Conservation (phyloP, 345 rosid genomes). For the Euphorbia pulcherrima region DNA sequence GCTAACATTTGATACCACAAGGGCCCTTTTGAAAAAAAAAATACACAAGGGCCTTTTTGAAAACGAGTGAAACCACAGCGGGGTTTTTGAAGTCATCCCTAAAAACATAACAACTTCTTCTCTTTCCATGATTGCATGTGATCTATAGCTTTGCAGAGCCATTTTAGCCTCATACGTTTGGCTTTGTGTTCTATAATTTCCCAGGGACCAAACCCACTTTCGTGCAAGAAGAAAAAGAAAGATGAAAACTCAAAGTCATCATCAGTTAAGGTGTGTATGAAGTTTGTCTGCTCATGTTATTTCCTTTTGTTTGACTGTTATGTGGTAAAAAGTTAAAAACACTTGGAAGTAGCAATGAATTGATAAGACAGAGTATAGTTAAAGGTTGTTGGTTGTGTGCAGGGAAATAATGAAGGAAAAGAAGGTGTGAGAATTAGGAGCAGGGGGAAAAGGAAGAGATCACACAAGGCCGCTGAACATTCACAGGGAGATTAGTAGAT, state of each 20-base stretch:
- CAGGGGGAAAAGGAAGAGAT: conserved; percentile 46
- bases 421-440: conserved; percentile 27
- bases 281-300: background rate
- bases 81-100: too few species aligned
- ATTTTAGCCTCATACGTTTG: conserved; percentile 5
- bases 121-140: background rate
- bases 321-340: background rate
- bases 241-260: conserved; percentile 28
- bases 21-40: too few species aligned
- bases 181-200: conserved; percentile 14
- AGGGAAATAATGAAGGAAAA: conserved; percentile 36
- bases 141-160: background rate
- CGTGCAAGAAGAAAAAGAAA: conserved; percentile 66
- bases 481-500: background rate
- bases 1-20: too few species aligned
- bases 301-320: background rate
- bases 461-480: conserved; percentile 21
- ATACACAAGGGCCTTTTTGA: too few species aligned
- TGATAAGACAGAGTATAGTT: background rate
- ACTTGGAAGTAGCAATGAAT: background rate
- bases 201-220: conserved; percentile 91
- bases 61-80: too few species aligned
- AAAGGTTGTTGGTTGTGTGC: conserved; percentile 16
- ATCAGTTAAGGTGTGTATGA: conserved; percentile 35
- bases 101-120: too few species aligned